A percentile compares a stretch with the other conserved stretches of the same genome.
Conservation (phyloP, 1,284 basidiomycete genomes). For the Paramarasmius palmivorus region DNA sequence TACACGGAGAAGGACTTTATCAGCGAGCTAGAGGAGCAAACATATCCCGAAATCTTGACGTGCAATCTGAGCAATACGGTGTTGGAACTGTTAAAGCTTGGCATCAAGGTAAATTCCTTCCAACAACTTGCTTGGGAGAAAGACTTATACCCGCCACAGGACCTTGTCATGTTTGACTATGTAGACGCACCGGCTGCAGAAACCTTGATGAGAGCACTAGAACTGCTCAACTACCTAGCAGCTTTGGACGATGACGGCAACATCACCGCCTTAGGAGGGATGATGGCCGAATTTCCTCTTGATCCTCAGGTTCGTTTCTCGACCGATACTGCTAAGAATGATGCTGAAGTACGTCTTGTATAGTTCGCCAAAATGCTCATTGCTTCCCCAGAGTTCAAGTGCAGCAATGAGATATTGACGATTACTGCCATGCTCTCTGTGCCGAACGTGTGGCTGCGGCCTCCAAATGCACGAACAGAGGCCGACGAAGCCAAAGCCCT, state of each 20-base stretch:
- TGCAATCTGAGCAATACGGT: constrained; percentile 95
- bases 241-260: constrained; percentile 96
- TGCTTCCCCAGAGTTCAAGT: constrained; percentile 91
- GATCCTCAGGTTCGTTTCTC: constrained; percentile 79
- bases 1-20: constrained; percentile 99
- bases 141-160: constrained; percentile 39
- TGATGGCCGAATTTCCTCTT: constrained; percentile 98
- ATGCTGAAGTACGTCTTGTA: too few species aligned
- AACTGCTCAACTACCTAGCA: constrained; percentile 90
- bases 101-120: constrained; percentile 32
- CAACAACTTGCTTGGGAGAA: not conserved
- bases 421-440: constrained; percentile 98
- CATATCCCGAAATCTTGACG: constrained; percentile 93
- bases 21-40: constrained; percentile 93
- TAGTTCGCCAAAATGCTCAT: constrained; percentile 94
- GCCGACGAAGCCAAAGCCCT: constrained; percentile 91
- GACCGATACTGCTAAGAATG: not conserved
- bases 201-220: constrained; percentile 96
- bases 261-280: constrained; percentile 82
- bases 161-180: constrained; percentile 92
- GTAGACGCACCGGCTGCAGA: constrained; percentile 97
- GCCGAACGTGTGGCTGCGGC: constrained; percentile 92
- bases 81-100: constrained; percentile 91
- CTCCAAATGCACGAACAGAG: constrained; percentile 84
- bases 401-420: constrained; percentile 94